Base-by-base conservation (phyloP, 176 grass and related monocot genomes). In the Ampelocalamus luodianensis region DNA sequence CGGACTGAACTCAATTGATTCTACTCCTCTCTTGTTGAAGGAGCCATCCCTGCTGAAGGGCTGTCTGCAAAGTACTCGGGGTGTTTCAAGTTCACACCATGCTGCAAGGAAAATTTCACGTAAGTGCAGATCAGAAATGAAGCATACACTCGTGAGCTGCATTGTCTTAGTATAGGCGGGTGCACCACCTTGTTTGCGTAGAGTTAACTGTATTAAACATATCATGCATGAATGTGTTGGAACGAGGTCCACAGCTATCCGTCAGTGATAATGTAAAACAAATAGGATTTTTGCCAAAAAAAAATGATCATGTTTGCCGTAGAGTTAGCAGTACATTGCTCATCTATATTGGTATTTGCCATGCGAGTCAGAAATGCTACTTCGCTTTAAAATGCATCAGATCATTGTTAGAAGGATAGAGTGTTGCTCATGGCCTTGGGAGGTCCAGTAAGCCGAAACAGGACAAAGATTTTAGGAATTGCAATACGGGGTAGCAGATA, bases 81-180 rank as follows among this genome's bases (percentile, higher is more conserved):
- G 74, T 96, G 96, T 83, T 94, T 96, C 82, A 99, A 86, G 90
- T 96, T 99, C 84, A 99, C 91, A 81, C 93, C 96, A 65, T 99
- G 89, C 93, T 99, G 88, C 64, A 81, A 78, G 59, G 66, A 49
- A 71, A 55, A 72, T 53, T 45, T 51, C 17, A 62, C 10, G 48
- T 6, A 15, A 46, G 39, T 42, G 12, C 39, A 59, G 26, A 83
- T 83, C 22, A 79, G n/a, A 51, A 20, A 54, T 53, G 32, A 75
- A 63, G 62, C 7, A 32, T 38, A 6, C 9, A 13, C 12, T 69
- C 61, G 13, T 16, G 61, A 5, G 61, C 61, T 32, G 61, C 72
- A 76, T 23, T 37, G 18, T 76, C 72, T 15, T 10, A 58, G 34
- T 76, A 40, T 20, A 55, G 50, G 5, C 17, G 13, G 18, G 18